Conservation (phyloP, 441 rosid species). For the Croton laevigatus region DNA sequence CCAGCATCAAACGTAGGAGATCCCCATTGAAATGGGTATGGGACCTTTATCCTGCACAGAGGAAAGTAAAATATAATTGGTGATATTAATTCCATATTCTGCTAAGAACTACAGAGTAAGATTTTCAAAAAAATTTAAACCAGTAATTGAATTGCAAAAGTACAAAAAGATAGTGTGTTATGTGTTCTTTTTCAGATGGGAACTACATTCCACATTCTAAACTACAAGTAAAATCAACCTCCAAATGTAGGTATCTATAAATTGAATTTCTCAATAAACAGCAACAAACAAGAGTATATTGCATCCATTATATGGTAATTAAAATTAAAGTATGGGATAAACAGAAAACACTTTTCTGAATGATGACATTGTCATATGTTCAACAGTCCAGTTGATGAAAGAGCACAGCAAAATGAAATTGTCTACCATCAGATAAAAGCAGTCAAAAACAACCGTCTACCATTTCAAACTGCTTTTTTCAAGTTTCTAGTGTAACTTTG, state of each 20-base stretch:
- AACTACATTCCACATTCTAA: not conserved
- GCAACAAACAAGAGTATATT: not conserved
- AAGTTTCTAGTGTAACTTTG: not conserved
- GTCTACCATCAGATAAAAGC: not conserved
- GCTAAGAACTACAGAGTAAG: not conserved
- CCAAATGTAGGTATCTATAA: not conserved
- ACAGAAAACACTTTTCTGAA: not conserved
- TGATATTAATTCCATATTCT: not conserved
- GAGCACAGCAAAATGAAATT: too few species aligned
- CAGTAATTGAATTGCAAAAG: not conserved
- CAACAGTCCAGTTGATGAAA: too few species aligned
- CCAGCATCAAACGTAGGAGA: slow-evolving; percentile 62
- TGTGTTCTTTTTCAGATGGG: not conserved
- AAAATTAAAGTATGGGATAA: not conserved
- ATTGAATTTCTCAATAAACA: not conserved
- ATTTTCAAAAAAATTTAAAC: not conserved
- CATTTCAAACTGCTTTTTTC: not conserved
- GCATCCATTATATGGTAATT: not conserved
- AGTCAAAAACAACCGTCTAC: not conserved
- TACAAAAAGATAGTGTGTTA: not conserved
- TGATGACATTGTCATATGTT: not conserved
- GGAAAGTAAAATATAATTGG: slow-evolving; percentile 3
- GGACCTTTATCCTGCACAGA: slow-evolving; percentile 62
- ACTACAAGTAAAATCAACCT: not conserved
- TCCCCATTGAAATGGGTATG: slow-evolving; percentile 88